Evolutionary conservation across 2,329 filamentous ascomycete species (phyloP).

Genomic region (Pseudonectria foliicola): DNA sequence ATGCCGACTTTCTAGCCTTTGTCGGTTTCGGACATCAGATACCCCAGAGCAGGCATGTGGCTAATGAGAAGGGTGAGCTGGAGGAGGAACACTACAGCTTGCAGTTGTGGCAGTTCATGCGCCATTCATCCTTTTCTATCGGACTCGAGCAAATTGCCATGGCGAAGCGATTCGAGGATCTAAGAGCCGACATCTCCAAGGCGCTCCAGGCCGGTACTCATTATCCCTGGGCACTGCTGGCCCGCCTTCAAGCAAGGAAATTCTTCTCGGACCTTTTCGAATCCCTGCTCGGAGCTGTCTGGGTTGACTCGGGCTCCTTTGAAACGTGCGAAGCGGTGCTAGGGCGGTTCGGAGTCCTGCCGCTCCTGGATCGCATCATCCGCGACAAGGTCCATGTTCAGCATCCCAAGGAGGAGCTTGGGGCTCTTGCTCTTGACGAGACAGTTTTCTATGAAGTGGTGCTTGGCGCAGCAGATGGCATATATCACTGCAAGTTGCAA

Average conservation of each 20-base stretch:
- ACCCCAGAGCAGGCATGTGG: slow-evolving; percentile 13
- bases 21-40: slow-evolving; percentile 49
- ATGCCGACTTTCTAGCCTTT: slow-evolving; percentile 73
- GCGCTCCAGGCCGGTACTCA: slow-evolving; percentile 41
- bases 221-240: slow-evolving; percentile 74
- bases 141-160: slow-evolving; percentile 37
- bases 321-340: slow-evolving; percentile 53
- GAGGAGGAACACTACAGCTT: slow-evolving; percentile 17
- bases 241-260: slow-evolving; percentile 61
- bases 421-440: slow-evolving; percentile 44
- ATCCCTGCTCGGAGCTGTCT: slow-evolving; percentile 72
- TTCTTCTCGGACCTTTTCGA: slow-evolving; percentile 82
- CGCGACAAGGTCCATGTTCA: slow-evolving; percentile 47
- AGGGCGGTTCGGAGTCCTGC: slow-evolving; percentile 56
- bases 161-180: slow-evolving; percentile 35
- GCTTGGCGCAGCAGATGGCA: slow-evolving; percentile 14
- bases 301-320: slow-evolving; percentile 67
- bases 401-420: slow-evolving; percentile 64
- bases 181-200: slow-evolving; percentile 41
- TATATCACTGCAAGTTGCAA: slow-evolving; percentile 39
- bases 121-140: slow-evolving; percentile 46
- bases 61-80: slow-evolving; percentile 11
- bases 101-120: slow-evolving; percentile 64
- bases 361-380: slow-evolving; percentile 55
- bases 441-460: slow-evolving; percentile 45